These are phyloP conservation scores for Coleophoma crateriformis DNA, from an alignment of 2,329 filamentous ascomycete genomes.

Conservation along the genomic window DNA sequence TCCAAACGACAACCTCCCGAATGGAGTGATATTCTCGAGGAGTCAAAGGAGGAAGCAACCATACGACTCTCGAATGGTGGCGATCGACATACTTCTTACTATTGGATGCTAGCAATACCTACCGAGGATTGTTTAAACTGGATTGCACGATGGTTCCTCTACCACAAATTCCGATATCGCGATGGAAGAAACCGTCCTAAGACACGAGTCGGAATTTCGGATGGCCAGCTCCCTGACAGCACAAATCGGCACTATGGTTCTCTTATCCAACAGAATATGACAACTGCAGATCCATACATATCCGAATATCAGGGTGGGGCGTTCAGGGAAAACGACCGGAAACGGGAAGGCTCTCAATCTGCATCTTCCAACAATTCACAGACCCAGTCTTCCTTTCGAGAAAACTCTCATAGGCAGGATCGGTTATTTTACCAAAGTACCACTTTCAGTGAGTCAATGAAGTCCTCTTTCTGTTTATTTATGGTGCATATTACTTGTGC, in stretches of 20 bases:
- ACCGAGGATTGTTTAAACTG: slow-evolving; percentile 21
- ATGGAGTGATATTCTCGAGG: slow-evolving; percentile 25
- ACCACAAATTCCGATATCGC: neutral
- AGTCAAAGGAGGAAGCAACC: slow-evolving; percentile 25
- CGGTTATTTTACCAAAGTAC: too few relatives aligned
- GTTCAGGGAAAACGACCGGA: too few relatives aligned
- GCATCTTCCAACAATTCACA: neutral
- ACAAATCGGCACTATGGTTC: too few relatives aligned
- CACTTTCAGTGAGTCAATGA: too few relatives aligned
- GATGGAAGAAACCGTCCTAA: neutral
- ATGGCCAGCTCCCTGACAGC: neutral
- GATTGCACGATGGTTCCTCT: slow-evolving; percentile 27
- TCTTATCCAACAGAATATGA: too few relatives aligned
- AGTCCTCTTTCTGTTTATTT: too few relatives aligned
- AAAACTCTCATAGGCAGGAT: too few relatives aligned
- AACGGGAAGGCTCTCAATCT: neutral
- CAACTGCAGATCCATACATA: neutral
- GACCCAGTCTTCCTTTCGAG: neutral
- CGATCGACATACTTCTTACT: slow-evolving; percentile 17
- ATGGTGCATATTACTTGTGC: too few relatives aligned
- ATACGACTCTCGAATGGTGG: slow-evolving; percentile 13
- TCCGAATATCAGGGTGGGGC: neutral
- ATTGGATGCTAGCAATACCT: slow-evolving; percentile 20
- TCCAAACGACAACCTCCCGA: slow-evolving; percentile 24
- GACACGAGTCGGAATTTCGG: neutral